A percentile compares a stretch with the other conserved stretches of the same genome.
phyloP scores from a whole-genome alignment of 371 early-diverging fungal genomes.

The Circinella minor region DNA sequence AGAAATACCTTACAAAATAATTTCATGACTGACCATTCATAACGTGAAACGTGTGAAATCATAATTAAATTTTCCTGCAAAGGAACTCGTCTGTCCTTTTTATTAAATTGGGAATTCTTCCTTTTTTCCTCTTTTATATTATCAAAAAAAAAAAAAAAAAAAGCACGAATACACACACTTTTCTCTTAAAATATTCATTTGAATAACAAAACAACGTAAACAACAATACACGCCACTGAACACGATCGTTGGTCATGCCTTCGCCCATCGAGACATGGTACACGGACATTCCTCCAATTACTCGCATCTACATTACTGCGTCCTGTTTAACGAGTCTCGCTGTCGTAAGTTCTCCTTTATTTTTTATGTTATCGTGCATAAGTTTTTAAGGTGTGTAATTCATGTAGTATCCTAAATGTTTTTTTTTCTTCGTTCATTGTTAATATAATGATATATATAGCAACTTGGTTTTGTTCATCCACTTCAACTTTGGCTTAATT shows the following conservation, averaged over 20 bases:
- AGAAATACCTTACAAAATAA: too few species aligned
- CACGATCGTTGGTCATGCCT: conserved; percentile 34
- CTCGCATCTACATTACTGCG: conserved; percentile 83
- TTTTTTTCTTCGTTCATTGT: neutral
- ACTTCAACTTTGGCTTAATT: conserved; percentile 83
- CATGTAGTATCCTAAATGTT: neutral
- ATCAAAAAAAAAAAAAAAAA: too few species aligned
- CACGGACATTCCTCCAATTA: conserved; percentile 86
- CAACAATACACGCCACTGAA: too few species aligned
- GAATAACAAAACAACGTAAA: neutral
- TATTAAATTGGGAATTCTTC: too few species aligned
- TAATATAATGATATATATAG: conserved; percentile 23
- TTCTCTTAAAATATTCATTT: neutral
- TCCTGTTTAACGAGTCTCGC: conserved; percentile 78
- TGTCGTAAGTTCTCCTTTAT: conserved; percentile 59
- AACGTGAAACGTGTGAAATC: too few species aligned
- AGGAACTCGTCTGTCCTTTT: too few species aligned
- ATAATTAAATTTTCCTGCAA: too few species aligned
- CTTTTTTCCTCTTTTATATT: too few species aligned
- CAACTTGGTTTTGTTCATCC: conserved; percentile 75
- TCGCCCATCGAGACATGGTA: conserved; percentile 92
- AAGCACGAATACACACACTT: too few species aligned
- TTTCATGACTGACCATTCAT: too few species aligned
- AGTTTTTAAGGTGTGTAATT: neutral
- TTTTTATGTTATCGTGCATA: neutral